Percentiles rank a stretch among this genome's conserved stretches.
Conservation (phyloP, 306 rosid species). For the Quercus suber region DNA sequence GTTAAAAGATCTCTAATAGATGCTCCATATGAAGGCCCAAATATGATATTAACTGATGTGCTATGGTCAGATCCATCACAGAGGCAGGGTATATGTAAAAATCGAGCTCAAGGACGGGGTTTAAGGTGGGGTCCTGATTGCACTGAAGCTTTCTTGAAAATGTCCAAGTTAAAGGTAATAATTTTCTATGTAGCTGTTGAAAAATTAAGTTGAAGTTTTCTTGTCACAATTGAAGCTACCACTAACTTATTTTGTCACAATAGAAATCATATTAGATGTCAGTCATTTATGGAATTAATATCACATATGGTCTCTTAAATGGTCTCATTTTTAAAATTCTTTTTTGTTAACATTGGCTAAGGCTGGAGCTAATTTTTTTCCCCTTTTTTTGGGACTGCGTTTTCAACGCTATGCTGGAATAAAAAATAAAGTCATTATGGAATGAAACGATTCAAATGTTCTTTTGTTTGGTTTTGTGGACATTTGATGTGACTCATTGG, state of each 20-base stretch:
- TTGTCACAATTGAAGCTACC: neutral
- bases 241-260: conserved; percentile 2
- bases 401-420: neutral
- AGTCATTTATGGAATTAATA: neutral
- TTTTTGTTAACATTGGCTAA: neutral
- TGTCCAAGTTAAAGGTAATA: conserved; percentile 72
- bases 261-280: neutral
- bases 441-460: neutral
- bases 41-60: conserved; percentile 65
- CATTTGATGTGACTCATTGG: neutral
- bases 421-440: neutral
- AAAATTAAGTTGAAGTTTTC: neutral
- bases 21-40: conserved; percentile 61
- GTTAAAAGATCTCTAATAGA: conserved; percentile 56
- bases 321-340: neutral
- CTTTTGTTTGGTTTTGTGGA: neutral
- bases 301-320: neutral
- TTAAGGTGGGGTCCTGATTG: conserved; percentile 92
- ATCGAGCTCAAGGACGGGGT: conserved; percentile 54
- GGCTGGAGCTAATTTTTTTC: neutral
- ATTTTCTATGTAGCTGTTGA: conserved; percentile 12
- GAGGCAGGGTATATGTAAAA: conserved; percentile 65
- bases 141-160: conserved; percentile 71
- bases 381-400: neutral
- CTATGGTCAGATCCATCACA: conserved; percentile 87